These are phyloP conservation scores for Cladosporium austrohemisphaericum DNA, from an alignment of 2,329 filamentous ascomycete genomes.

Conservation along the genomic window DNA sequence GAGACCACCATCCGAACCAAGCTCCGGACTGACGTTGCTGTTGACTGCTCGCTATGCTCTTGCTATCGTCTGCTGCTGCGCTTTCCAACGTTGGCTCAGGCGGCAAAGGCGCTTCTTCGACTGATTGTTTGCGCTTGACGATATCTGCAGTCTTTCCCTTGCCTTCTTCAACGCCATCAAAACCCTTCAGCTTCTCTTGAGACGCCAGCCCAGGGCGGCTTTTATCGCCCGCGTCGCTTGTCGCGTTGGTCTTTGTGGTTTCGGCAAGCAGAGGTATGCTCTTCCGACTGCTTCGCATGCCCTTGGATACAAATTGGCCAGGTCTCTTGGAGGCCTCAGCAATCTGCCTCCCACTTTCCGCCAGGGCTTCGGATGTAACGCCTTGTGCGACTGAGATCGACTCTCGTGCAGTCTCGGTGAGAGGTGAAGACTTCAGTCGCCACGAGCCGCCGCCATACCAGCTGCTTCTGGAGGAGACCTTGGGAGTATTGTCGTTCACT, in stretches of 20 bases:
- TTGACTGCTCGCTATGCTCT: slow-evolving; percentile 19
- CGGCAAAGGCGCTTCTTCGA: slow-evolving; percentile 41
- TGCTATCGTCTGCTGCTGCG: slow-evolving; percentile 20
- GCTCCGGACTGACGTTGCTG: slow-evolving; percentile 27
- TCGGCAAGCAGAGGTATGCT: slow-evolving; percentile 43
- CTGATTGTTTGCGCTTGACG: slow-evolving; percentile 18
- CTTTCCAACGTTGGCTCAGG: slow-evolving; percentile 37
- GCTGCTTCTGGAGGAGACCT: slow-evolving; percentile 23
- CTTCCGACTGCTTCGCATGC: slow-evolving; percentile 45
- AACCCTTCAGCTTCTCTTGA: slow-evolving; percentile 26
- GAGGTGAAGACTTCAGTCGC: slow-evolving; percentile 45
- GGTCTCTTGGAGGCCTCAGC: slow-evolving; percentile 15
- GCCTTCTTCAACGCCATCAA: slow-evolving; percentile 20
- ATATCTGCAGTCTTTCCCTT: slow-evolving; percentile 20
- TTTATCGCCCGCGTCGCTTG: slow-evolving; percentile 28
- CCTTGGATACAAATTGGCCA: slow-evolving; percentile 34
- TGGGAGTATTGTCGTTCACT: neutral
- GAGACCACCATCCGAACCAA: slow-evolving; percentile 49
- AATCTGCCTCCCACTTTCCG: slow-evolving; percentile 28
- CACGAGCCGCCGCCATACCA: slow-evolving; percentile 48
- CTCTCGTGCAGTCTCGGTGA: slow-evolving; percentile 45
- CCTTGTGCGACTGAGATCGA: slow-evolving; percentile 44
- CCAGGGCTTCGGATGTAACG: slow-evolving; percentile 39
- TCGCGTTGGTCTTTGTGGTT: slow-evolving; percentile 45
- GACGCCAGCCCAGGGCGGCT: slow-evolving; percentile 23